Percentiles rank a stretch among this genome's conserved stretches.
phyloP scores from a whole-genome alignment of 2,329 filamentous ascomycete genomes.

The Verticillium nubilum region DNA sequence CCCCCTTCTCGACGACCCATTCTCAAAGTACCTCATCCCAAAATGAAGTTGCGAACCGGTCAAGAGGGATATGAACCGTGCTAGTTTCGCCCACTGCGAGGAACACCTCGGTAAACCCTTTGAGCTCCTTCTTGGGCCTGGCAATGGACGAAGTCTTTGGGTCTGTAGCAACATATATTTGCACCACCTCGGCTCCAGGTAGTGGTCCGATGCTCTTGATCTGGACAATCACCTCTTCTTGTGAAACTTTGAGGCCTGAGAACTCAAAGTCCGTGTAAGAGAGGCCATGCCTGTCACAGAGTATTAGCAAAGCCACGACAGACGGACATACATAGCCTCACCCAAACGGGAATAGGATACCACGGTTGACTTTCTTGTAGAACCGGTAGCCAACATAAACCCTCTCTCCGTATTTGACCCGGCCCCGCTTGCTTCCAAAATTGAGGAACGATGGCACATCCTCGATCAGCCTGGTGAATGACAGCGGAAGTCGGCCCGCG shows the following conservation, averaged over 20 bases:
- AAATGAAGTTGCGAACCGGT: constrained; percentile 38
- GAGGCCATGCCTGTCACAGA: constrained; percentile 53
- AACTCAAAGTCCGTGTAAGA: constrained; percentile 68
- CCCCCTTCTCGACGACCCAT: not conserved
- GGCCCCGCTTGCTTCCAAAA: constrained; percentile 63
- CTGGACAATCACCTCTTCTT: constrained; percentile 24
- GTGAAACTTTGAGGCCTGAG: constrained; percentile 41
- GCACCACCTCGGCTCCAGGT: constrained; percentile 33
- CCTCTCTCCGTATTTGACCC: constrained; percentile 73
- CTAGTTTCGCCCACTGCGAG: constrained; percentile 54
- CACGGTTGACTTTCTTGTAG: constrained; percentile 65
- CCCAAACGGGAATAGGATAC: constrained; percentile 70
- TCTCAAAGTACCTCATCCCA: constrained; percentile 33
- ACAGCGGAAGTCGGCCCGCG: constrained; percentile 68
- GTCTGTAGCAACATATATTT: constrained; percentile 48
- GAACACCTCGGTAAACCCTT: constrained; percentile 60
- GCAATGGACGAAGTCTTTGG: constrained; percentile 31
- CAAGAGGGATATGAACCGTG: constrained; percentile 42
- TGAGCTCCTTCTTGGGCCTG: constrained; percentile 56
- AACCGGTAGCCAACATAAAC: constrained; percentile 77
- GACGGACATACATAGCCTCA: not conserved
- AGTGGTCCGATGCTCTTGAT: constrained; percentile 7
- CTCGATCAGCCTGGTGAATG: constrained; percentile 61
- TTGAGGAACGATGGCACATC: constrained; percentile 75
- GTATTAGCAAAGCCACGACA: not conserved